Evolutionary conservation across 1,284 basidiomycete species (phyloP).

Genomic region (Singerocomus inundabilis): DNA sequence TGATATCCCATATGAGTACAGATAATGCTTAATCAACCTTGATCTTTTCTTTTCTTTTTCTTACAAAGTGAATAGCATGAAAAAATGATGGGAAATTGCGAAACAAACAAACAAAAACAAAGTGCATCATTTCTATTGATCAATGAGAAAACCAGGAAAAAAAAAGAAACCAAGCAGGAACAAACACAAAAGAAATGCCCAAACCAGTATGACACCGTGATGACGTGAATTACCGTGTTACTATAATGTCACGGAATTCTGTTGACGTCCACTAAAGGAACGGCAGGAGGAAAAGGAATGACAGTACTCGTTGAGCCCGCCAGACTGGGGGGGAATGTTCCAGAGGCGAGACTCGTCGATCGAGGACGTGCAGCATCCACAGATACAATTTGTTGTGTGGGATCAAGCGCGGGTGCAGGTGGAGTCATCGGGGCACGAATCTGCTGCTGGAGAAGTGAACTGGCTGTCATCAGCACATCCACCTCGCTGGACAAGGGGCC

Average conservation of each 20-base stretch:
- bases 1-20: conserved; percentile 35
- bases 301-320: conserved; percentile 11
- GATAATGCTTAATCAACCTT: conserved; percentile 34
- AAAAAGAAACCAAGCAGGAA: conserved; percentile 24
- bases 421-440: conserved; percentile 32
- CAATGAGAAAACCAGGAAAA: conserved; percentile 28
- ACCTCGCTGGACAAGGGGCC: conserved; percentile 39
- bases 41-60: conserved; percentile 14
- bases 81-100: conserved; percentile 18
- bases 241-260: conserved; percentile 24
- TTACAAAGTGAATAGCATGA: conserved; percentile 19
- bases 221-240: conserved; percentile 8
- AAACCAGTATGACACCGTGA: conserved; percentile 26
- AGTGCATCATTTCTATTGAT: conserved; percentile 32
- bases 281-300: conserved; percentile 18
- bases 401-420: conserved; percentile 26
- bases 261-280: conserved; percentile 30
- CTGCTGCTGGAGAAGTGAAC: conserved; percentile 37
- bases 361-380: conserved; percentile 30
- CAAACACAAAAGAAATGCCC: conserved; percentile 20
- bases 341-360: conserved; percentile 26
- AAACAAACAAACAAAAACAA: conserved; percentile 1
- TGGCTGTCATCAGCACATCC: conserved; percentile 35
- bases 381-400: conserved; percentile 27
- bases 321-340: conserved; percentile 24